Base-by-base conservation (phyloP, 164 flowering plant species). In the Annona squamosa region DNA sequence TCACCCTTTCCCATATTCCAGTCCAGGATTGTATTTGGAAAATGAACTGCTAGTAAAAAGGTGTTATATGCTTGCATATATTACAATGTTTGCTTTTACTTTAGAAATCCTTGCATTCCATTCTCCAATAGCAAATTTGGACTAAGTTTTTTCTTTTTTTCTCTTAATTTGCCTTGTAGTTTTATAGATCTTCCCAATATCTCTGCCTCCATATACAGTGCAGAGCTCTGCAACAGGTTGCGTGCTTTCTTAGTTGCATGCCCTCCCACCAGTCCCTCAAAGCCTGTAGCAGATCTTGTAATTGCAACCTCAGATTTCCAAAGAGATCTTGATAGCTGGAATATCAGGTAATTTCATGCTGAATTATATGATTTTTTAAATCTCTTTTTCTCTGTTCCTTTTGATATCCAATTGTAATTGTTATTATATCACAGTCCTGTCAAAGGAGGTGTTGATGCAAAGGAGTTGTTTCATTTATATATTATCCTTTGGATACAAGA, bases 381-480 rank as follows among this genome's bases (percentile, higher is more conserved):
- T 63, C 46, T 46, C 4, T 47, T 63, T 72, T 26, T 42, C 42
- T n/a, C 37, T 70, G n/a, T 73, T 42, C 52, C 16, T 68, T 19
- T 41, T 26, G 67, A 5, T 6, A 6, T 66, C 0, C 59, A 2
- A 43, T 9, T 17, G 1, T 63, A n/a, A 19, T 43, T 73, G 5
- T 52, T 52, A 63, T 69, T 9, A 3, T 67, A 79, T 78, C 19
- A 4, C 84, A 94, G 98, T 78, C 86, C 86, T 75, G 78, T 92
- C 66, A 92, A 92, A 86, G 95, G 97, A 65, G 98, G 97, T 76
- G 92, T 94, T 75, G 93, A 92, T 84, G 97, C 98, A 57, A 94
- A 85, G 78, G 95, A 94, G 73, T 78, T 94, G 79, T 94, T 94
- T 82, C 94, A 94, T 79, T 77, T 90, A 79, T 91, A 94, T 80